Base-by-base conservation (phyloP, 495 filamentous ascomycete species). In the Aspergillus affinis region DNA sequence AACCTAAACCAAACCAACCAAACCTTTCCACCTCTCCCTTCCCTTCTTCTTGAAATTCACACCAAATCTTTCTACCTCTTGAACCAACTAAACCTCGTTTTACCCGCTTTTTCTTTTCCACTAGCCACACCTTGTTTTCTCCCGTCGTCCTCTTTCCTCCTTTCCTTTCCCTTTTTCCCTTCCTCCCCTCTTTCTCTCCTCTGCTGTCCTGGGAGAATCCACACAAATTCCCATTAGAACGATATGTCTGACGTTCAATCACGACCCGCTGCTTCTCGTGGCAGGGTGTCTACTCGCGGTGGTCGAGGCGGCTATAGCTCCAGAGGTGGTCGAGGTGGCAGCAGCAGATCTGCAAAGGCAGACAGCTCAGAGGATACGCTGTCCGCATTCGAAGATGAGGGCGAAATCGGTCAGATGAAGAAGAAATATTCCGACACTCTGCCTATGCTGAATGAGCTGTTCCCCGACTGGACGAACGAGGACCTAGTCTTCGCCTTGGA, bases 171-270 rank as follows among this genome's bases (percentile, higher is more conserved):
- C 61, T 66, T 68, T 75, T 72, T 61, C 68, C 66, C 56, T 58
- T 72, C 66, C 62, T 68, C 59, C 71, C 72, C 71, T 70, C n/a
- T 23, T 57, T 73, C 71, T 67, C 69, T 74, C 70, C 71, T 41
- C 36, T 41, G 36, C 15, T 41, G 66, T 65, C 61, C 55, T 44
- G 59, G 61, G 61, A 67, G 65, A 61, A 60, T 58, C 51, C 23
- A 26, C 60, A 58, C 49, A 63, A 51, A 55, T 64, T 63, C 54
- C 23, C 65, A 62, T 68, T 69, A 65, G 63, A 71, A 63, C 70
- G 36, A 65, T 69, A 97, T 98, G 93, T 95, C 94, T 82, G 94
- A 97, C 84, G 87, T 90, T 77, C 87, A 92, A 80, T 81, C 88
- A 74, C 84, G 94, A 81, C 82, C 86, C 57, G 76, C 85, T 73